Evolutionary conservation across 2,329 filamentous ascomycete genomes (phyloP).

Genomic region (Cercospora berteroae): DNA sequence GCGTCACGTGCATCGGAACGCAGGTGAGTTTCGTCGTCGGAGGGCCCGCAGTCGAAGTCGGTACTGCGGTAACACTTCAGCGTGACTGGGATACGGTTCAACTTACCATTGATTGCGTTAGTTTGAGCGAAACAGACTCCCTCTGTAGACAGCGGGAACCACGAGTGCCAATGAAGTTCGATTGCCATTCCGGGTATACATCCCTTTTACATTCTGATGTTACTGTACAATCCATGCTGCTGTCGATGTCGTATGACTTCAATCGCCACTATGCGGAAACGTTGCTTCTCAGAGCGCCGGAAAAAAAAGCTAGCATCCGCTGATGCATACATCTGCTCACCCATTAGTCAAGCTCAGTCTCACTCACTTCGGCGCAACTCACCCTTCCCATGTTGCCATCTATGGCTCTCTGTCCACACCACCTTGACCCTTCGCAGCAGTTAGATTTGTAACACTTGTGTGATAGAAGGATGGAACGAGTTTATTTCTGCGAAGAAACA

Average conservation of each 20-base stretch:
- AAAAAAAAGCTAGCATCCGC: neutral
- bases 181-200: neutral
- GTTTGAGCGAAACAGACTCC: neutral
- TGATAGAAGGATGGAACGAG: neutral
- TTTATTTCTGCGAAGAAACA: constrained; percentile 1
- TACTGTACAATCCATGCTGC: constrained; percentile 10
- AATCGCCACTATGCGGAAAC: neutral
- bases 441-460: constrained; percentile 1
- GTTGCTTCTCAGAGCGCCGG: neutral
- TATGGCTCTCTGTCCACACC: neutral
- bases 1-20: neutral
- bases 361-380: neutral
- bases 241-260: constrained; percentile 3
- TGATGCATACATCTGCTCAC: neutral
- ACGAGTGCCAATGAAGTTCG: neutral
- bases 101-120: neutral
- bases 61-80: neutral
- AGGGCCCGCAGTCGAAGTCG: neutral
- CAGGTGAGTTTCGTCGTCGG: neutral
- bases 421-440: neutral
- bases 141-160: neutral
- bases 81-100: neutral
- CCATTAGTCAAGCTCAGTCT: neutral
- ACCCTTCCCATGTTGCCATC: neutral
- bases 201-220: constrained; percentile 5